Conservation (phyloP, 345 rosid species). For the Theobroma cacao region DNA sequence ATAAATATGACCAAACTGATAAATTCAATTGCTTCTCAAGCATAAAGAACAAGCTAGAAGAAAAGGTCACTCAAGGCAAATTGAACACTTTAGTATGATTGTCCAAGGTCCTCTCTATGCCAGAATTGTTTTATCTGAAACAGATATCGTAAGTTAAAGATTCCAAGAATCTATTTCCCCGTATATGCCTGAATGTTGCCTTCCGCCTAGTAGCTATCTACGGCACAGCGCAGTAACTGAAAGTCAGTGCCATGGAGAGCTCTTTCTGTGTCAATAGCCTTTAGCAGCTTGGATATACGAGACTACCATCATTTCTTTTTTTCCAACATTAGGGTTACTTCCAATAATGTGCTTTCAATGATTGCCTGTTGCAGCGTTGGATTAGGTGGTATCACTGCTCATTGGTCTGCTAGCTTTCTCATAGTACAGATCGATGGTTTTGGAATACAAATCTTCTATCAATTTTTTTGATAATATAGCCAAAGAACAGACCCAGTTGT, state of each 20-base stretch:
- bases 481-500: not conserved
- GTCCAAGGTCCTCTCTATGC: not conserved
- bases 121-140: not conserved
- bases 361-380: not conserved
- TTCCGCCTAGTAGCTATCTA: not conserved
- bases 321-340: not conserved
- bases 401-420: not conserved
- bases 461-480: not conserved
- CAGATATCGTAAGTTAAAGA: not conserved
- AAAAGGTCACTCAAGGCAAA: not conserved
- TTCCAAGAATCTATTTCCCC: not conserved
- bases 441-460: not conserved
- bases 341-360: constrained; percentile 1
- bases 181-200: not conserved
- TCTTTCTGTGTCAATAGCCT: not conserved
- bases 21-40: not conserved
- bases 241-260: not conserved
- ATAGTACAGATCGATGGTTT: not conserved
- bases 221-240: not conserved
- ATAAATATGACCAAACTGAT: not conserved
- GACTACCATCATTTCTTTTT: not conserved
- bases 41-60: not conserved
- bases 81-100: not conserved
- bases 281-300: not conserved
- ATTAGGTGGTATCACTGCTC: not conserved